Base-by-base conservation (phyloP, 2,329 filamentous ascomycete genomes). In the Intubia oerlemansii region DNA sequence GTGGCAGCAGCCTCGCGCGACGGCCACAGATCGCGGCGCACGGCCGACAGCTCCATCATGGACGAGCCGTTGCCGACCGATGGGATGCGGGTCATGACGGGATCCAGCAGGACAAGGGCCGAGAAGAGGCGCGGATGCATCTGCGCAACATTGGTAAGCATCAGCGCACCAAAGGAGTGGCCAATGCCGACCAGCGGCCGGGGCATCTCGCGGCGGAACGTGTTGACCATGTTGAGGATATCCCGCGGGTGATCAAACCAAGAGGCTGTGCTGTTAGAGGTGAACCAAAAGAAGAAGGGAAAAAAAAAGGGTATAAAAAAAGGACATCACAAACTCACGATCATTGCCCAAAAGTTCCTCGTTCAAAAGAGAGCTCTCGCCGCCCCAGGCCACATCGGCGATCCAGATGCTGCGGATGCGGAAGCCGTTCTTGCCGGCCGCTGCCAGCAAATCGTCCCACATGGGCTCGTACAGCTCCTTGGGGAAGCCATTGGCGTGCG, bases 401-500 rank as follows among this genome's bases (percentile, higher is more conserved):
- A 92, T 88, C 77, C 79, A 92, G 40, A 95, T 84, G 36, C 66
- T 59, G 32, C 80, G 66, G 41, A 95, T 79, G 3, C 62, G 59
- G 40, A 90, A 66, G 12, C 68, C 70, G 32, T 59, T 54, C 10
- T 50, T 45, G 38, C 62, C 60, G 5, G 71, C 54, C 12, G 58
- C 53, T 12, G 57, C 50, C 39, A 77, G 56, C 2, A 93, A 55
- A 29, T 92, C 80, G 34, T 85, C 79, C 77, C 82, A 93, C 0
- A 93, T 55, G 0, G 85, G 78, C 42, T 93, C 84, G 44, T 93
- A 93, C 3, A 93, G 52, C 56, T 95, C 85, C 76, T 93, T 95
- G 9, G 80, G 77, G 39, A 93, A 92, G 9, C 75, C 85, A 53
- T 93, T 93, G 28, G 81, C 85, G 51, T 93, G 84, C 5, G 75